Evolutionary conservation across 495 filamentous ascomycete genomes (phyloP).

Genomic region (Articulospora tetracladia): DNA sequence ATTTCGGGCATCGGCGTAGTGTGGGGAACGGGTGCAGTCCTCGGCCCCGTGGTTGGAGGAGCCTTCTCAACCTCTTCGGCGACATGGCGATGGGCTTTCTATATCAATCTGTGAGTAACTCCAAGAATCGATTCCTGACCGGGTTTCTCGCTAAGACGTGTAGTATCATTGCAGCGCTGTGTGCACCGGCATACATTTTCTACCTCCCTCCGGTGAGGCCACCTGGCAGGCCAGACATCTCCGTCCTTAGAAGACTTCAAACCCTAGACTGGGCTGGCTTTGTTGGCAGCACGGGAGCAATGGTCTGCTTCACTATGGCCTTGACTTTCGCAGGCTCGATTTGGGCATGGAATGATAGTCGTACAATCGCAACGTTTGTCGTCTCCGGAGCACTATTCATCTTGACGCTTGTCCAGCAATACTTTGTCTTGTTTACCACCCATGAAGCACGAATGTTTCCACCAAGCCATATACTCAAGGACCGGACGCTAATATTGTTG

Average conservation of each 20-base stretch:
- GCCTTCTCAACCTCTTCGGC: constrained; percentile 32
- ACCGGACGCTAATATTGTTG: constrained; percentile 33
- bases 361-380: constrained; percentile 45
- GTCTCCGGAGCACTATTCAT: constrained; percentile 41
- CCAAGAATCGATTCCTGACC: too few relatives aligned
- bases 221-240: neutral
- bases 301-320: constrained; percentile 34
- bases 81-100: constrained; percentile 38
- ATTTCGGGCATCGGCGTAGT: constrained; percentile 33
- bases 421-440: constrained; percentile 45
- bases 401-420: constrained; percentile 41
- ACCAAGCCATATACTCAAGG: constrained; percentile 39
- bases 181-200: neutral
- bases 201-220: constrained; percentile 26
- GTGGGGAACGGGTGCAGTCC: constrained; percentile 47
- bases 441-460: constrained; percentile 47
- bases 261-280: constrained; percentile 27
- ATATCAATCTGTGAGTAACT: neutral
- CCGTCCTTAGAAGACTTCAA: neutral
- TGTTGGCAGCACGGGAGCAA: constrained; percentile 32
- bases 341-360: constrained; percentile 39
- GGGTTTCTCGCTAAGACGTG: too few relatives aligned
- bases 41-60: constrained; percentile 40
- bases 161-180: neutral
- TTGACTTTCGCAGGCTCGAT: constrained; percentile 46